Base-by-base conservation (phyloP, 177 flowering plant species). In the Vitis hybrid region DNA sequence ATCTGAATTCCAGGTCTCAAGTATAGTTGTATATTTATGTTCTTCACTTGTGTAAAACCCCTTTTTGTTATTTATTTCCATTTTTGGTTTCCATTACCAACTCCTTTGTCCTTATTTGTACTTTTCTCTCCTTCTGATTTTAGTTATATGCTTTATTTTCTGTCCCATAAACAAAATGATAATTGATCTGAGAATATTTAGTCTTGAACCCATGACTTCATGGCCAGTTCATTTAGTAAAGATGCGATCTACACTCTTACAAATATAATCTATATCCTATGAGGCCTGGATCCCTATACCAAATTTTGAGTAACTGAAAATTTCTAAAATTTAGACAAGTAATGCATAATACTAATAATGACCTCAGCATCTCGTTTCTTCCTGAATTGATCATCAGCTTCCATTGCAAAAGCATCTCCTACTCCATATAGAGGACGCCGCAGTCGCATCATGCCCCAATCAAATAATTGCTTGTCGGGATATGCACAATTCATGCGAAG, bases 361-460 rank as follows among this genome's bases (percentile, higher is more conserved):
- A 92, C 99, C 97, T 92, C 97, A 56, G 88, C 84, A 80, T 93
- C 98, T 51, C 97, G 86, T 79, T 90, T 95, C 85, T 90, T 91
- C 69, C 88, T 86, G 67, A 87, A 80, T 5, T 87, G 89, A 66
- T 93, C 97, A 85, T 95, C 97, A 64, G 87, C 81, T 76, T 88
- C 98, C 68, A 76, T 66, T 63, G 92, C 85, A 77, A 91, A 93
- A 70, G 89, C 85, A 87, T 90, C 93, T 65, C 88, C 93, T 1
- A 87, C 79, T 48, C 96, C 97, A 79, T 90, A 93, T 26, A 83
- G 66, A 57, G 94, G 89, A 62, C 88, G 86, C 31, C 76, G 89
- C 69, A 94, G 74, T 63, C 97, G 83, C 89, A 81, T 85, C 89
- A 90, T 79, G 33, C 95, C 97, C 98, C 97, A 96, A 75, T 96